Evolutionary conservation across 2,329 filamentous ascomycete species (phyloP).

Genomic region (Hypoxylon sp.): DNA sequence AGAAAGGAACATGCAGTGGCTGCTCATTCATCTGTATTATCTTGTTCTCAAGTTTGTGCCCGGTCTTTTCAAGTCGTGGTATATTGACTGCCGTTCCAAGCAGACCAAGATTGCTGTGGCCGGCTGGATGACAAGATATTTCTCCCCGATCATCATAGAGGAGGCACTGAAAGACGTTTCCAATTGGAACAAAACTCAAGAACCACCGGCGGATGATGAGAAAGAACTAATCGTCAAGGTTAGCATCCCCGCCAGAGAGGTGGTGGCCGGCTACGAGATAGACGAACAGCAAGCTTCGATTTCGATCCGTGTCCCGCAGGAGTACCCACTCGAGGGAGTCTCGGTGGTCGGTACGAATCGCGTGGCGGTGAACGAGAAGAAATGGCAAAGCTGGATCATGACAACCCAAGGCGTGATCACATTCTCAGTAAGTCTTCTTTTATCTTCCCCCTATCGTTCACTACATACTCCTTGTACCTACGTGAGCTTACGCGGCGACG

Average conservation of each 20-base stretch:
- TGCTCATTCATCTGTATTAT: constrained; percentile 88
- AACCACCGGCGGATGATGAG: constrained; percentile 58
- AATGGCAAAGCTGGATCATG: constrained; percentile 91
- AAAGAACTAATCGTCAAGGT: constrained; percentile 73
- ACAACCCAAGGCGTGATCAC: constrained; percentile 92
- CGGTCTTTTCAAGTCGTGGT: constrained; percentile 83
- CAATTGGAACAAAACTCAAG: constrained; percentile 68
- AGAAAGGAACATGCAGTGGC: constrained; percentile 80
- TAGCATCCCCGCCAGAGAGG: constrained; percentile 73
- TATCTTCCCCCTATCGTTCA: too few species aligned
- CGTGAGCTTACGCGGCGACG: constrained; percentile 16
- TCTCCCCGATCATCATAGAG: constrained; percentile 74
- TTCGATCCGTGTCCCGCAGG: constrained; percentile 78
- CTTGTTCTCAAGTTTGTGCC: constrained; percentile 79
- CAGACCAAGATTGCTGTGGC: constrained; percentile 83
- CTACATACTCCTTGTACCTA: too few species aligned
- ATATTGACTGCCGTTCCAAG: constrained; percentile 79
- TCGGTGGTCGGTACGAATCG: constrained; percentile 79
- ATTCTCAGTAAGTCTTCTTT: constrained; percentile 67
- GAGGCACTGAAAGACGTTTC: constrained; percentile 72
- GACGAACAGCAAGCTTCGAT: constrained; percentile 88
- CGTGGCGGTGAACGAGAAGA: constrained; percentile 87
- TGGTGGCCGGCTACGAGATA: constrained; percentile 84
- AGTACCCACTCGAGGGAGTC: constrained; percentile 84
- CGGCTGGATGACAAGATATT: constrained; percentile 83